phyloP scores from a whole-genome alignment of 1,139 yeast genomes.

The Blastobotrys proliferans region DNA sequence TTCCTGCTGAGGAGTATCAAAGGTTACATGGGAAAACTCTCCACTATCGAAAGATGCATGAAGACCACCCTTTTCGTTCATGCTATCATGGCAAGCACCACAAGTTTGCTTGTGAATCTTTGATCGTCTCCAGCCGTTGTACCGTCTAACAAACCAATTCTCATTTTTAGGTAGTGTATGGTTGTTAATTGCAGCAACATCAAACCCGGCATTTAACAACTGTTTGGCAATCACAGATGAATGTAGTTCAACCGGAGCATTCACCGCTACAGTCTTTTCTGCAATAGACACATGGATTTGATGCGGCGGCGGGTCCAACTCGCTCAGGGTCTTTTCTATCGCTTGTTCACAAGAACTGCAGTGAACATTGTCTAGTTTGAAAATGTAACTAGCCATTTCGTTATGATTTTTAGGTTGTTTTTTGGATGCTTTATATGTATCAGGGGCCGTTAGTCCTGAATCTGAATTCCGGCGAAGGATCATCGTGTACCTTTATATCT shows the following conservation, averaged over 20 bases:
- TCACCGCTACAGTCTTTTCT: constrained; percentile 30
- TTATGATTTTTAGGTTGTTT: no score
- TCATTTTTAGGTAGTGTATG: constrained; percentile 17
- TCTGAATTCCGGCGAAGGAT: no score
- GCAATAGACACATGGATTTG: constrained; percentile 30
- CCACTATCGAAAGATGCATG: constrained; percentile 4
- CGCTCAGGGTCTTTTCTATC: constrained; percentile 32
- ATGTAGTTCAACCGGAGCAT: constrained; percentile 17
- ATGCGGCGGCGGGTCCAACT: constrained; percentile 12
- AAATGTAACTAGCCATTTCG: constrained; percentile 23
- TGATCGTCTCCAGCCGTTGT: constrained; percentile 11
- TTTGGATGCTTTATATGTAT: no score
- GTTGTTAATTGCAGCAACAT: constrained; percentile 25
- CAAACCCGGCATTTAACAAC: constrained; percentile 32
- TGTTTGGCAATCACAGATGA: constrained; percentile 20
- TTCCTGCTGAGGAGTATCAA: constrained; percentile 18
- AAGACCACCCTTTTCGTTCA: constrained; percentile 2
- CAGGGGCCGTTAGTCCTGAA: no score
- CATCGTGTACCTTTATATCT: no score
- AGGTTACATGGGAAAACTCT: constrained; percentile 14
- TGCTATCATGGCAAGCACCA: constrained; percentile 16
- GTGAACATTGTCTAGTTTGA: constrained; percentile 44
- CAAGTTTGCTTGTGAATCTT: constrained; percentile 20
- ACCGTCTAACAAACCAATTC: constrained; percentile 15
- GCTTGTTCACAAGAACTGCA: constrained; percentile 48